Conservation (phyloP, 371 early-diverging fungal species). For the Circinella umbellata region DNA sequence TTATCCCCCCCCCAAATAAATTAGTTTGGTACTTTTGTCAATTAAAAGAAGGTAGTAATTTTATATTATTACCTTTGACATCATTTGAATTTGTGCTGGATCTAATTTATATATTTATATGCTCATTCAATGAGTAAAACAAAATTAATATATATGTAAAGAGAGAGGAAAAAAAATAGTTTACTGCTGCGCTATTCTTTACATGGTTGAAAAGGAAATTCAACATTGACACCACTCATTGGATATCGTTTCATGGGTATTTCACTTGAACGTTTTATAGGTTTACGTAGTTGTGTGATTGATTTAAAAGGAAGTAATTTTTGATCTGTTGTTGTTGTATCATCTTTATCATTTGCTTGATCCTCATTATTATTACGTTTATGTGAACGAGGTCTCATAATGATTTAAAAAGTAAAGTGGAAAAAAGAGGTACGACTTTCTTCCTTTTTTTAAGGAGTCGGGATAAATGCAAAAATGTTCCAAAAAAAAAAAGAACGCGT, state of each 20-base stretch:
- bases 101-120: constrained; percentile 30
- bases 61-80: constrained; percentile 45
- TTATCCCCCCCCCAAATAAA: no score
- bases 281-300: not conserved
- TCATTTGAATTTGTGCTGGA: constrained; percentile 63
- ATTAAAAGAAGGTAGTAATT: no score
- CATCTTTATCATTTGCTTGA: not conserved
- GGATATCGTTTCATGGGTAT: constrained; percentile 18
- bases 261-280: constrained; percentile 1
- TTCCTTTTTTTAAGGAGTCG: no score
- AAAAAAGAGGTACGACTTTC: no score
- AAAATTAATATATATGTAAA: not conserved
- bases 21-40: no score
- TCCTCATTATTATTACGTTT: not conserved
- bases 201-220: constrained; percentile 63
- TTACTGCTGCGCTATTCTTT: constrained; percentile 15
- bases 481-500: no score
- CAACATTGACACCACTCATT: constrained; percentile 46
- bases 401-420: no score
- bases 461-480: no score
- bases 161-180: not conserved
- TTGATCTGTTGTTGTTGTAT: not conserved
- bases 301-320: not conserved
- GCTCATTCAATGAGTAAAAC: not conserved
- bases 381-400: no score